These are phyloP conservation scores for Nothomitra cinnamomea DNA, from an alignment of 2,329 filamentous ascomycete genomes.

Conservation along the genomic window DNA sequence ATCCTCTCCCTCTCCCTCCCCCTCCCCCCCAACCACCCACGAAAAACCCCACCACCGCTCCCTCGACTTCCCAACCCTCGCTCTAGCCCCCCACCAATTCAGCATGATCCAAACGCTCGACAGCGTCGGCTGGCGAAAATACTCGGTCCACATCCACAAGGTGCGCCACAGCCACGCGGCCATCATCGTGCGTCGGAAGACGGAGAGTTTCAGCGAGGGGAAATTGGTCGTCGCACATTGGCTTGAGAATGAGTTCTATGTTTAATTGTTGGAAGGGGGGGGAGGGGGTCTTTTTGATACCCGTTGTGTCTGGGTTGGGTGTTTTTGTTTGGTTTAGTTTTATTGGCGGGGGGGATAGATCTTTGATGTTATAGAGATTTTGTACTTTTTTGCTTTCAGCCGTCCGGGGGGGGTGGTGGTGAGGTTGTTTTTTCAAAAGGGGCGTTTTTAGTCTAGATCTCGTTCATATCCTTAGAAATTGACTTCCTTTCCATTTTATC, in stretches of 20 bases:
- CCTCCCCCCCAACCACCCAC: constrained; percentile 1
- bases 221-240: constrained; percentile 65
- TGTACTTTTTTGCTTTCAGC: too few relatives aligned
- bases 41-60: constrained; percentile 16
- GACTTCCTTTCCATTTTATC: too few relatives aligned
- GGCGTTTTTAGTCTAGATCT: too few relatives aligned
- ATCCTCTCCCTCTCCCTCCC: neutral
- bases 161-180: constrained; percentile 73
- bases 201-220: constrained; percentile 60
- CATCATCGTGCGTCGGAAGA: constrained; percentile 58
- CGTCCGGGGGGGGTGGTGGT: too few relatives aligned
- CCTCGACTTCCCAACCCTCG: constrained; percentile 49
- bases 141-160: constrained; percentile 57
- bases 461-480: too few relatives aligned
- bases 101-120: constrained; percentile 68
- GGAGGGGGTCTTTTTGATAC: too few relatives aligned
- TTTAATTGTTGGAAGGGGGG: neutral
- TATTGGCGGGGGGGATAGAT: too few relatives aligned
- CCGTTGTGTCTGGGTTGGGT: too few relatives aligned
- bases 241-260: constrained; percentile 35
- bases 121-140: constrained; percentile 38
- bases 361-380: too few relatives aligned
- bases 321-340: too few relatives aligned
- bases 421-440: too few relatives aligned
- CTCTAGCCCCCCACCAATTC: constrained; percentile 66